phyloP scores from a whole-genome alignment of 129 eudicot genomes.

The Centella asiatica region DNA sequence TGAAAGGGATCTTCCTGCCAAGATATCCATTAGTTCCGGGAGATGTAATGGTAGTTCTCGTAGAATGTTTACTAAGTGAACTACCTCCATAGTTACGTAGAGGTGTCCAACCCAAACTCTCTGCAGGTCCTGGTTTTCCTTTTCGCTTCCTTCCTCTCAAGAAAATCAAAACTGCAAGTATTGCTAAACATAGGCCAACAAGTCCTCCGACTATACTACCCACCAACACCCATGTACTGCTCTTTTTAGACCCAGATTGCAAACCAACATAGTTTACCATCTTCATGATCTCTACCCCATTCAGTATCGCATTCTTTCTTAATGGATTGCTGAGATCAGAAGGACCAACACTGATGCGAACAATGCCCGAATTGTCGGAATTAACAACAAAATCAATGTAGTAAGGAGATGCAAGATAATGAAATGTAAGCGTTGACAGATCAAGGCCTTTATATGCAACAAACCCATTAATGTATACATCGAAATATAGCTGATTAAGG shows the following conservation, averaged over 20 bases:
- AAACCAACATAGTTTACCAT: constrained; percentile 30
- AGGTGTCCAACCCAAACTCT: constrained; percentile 73
- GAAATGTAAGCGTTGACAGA: constrained; percentile 47
- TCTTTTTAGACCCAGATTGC: constrained; percentile 22
- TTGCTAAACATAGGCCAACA: constrained; percentile 23
- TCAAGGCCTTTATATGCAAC: constrained; percentile 63
- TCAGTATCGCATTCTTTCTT: constrained; percentile 68
- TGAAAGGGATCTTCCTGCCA: constrained; percentile 61
- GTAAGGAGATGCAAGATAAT: constrained; percentile 64
- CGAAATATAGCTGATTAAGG: constrained; percentile 39
- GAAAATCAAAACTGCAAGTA: constrained; percentile 29
- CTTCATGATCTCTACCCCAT: constrained; percentile 87
- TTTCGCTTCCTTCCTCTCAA: constrained; percentile 31
- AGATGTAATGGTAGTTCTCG: constrained; percentile 32
- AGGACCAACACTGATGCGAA: constrained; percentile 68
- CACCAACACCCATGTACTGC: constrained; percentile 35
- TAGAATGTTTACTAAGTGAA: constrained; percentile 44
- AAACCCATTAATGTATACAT: constrained; percentile 51
- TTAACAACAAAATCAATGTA: constrained; percentile 69
- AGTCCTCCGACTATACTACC: constrained; percentile 40
- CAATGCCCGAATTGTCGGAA: constrained; percentile 31
- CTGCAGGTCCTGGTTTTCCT: constrained; percentile 35
- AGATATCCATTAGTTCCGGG: constrained; percentile 35
- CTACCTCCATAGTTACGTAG: constrained; percentile 48
- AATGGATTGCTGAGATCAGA: constrained; percentile 57